Percentiles rank a stretch among this genome's conserved stretches.
phyloP scores from a whole-genome alignment of 805 yeast species.

The Zygosaccharomyces bailii region DNA sequence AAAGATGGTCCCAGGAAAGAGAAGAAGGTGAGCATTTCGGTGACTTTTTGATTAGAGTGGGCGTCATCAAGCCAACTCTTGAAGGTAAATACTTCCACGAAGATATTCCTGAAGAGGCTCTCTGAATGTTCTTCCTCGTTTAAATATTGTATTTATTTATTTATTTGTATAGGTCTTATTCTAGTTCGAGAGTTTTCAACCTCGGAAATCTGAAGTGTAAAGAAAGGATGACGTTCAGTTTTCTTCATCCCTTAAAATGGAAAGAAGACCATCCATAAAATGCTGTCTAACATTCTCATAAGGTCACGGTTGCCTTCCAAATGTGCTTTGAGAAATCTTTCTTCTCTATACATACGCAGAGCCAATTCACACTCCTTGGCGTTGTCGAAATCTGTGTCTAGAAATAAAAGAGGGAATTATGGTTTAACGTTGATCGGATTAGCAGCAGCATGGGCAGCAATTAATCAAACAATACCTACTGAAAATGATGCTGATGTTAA shows the following conservation, averaged over 20 bases:
- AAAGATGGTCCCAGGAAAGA: slow-evolving; percentile 92
- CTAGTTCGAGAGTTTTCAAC: not conserved
- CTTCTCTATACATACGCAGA: not conserved
- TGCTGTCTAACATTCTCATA: not conserved
- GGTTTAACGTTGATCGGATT: slow-evolving; percentile 8
- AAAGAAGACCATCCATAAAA: not conserved
- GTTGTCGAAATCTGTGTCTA: not conserved
- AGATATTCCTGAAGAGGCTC: slow-evolving; percentile 77
- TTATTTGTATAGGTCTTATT: slow-evolving; percentile 4
- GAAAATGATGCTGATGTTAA: slow-evolving; percentile 12
- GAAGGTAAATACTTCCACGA: slow-evolving; percentile 96
- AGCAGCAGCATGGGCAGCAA: slow-evolving; percentile 6
- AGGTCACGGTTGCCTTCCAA: not conserved
- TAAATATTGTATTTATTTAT: slow-evolving; percentile 7
- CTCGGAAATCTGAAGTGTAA: not conserved
- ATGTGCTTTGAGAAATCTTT: not conserved
- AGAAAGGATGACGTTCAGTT: too few relatives aligned
- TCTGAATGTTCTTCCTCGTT: slow-evolving; percentile 13
- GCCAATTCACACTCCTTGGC: not conserved
- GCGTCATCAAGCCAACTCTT: slow-evolving; percentile 81
- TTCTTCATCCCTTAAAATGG: not conserved
- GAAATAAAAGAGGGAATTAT: not conserved
- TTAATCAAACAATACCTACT: not conserved
- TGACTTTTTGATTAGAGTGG: slow-evolving; percentile 82
- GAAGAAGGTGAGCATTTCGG: slow-evolving; percentile 92